These are phyloP conservation scores for Pseudogymnoascus verrucosus DNA, from an alignment of 2,329 filamentous ascomycete species.

Conservation along the genomic window DNA sequence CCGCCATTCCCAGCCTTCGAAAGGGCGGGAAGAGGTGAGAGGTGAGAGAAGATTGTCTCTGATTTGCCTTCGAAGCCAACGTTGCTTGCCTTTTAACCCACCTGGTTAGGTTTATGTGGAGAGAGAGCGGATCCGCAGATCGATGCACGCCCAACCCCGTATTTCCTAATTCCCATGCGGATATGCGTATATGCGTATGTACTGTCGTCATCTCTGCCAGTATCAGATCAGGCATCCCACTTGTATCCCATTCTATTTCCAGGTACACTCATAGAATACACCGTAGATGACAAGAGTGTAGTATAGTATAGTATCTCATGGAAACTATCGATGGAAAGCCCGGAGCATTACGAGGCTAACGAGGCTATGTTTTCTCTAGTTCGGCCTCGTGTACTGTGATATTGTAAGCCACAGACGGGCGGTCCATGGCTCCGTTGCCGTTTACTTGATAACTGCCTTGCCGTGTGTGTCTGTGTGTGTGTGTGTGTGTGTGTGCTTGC, in stretches of 20 bases:
- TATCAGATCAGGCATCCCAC: background rate
- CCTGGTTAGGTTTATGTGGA: too few species aligned
- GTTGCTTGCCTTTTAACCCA: too few species aligned
- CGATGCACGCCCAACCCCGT: too few species aligned
- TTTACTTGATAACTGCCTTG: background rate
- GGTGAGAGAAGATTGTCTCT: too few species aligned
- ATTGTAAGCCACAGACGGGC: background rate
- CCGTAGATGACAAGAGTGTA: too few species aligned
- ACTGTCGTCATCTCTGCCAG: too few species aligned
- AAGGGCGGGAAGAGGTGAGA: background rate
- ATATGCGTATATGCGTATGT: too few species aligned
- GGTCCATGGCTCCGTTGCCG: background rate
- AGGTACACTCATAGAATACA: background rate
- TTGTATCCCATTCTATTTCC: too few species aligned
- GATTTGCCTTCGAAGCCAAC: too few species aligned
- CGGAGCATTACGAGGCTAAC: background rate
- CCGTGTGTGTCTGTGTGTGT: background rate
- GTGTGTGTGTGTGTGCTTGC: background rate
- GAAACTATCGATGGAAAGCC: background rate
- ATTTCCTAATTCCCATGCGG: too few species aligned
- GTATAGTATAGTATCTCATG: background rate
- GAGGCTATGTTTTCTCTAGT: background rate
- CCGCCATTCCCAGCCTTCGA: background rate
- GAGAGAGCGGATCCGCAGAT: too few species aligned
- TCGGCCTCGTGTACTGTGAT: background rate